Evolutionary conservation across 179 eudicot species (phyloP).

Genomic region (Camellia oleifera): DNA sequence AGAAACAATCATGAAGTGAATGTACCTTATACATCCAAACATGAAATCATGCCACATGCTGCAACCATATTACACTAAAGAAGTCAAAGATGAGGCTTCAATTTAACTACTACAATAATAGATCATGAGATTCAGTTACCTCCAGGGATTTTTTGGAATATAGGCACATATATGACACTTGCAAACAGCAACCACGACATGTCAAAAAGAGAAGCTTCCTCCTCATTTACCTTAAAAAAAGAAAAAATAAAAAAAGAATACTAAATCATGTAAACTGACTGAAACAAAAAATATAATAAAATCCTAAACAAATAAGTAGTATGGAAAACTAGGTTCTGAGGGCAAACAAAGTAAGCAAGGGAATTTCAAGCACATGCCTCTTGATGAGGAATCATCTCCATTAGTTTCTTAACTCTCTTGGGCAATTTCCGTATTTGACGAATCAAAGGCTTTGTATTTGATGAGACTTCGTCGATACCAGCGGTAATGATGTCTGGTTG

Average conservation of each 20-base stretch:
- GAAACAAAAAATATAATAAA: not conserved
- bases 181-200: conserved; percentile 90
- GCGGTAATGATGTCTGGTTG: conserved; percentile 59
- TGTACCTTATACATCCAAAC: not conserved
- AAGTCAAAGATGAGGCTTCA: conserved; percentile 6
- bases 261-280: not conserved
- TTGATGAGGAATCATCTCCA: conserved; percentile 89
- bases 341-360: not conserved
- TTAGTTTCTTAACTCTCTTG: conserved; percentile 52
- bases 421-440: conserved; percentile 65
- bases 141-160: conserved; percentile 96
- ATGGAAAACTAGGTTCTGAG: not conserved
- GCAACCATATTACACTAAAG: conserved; percentile 12
- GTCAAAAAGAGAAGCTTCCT: conserved; percentile 95
- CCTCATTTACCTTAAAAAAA: conserved; percentile 70
- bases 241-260: conserved; percentile 2
- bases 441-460: conserved; percentile 69
- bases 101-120: too few species aligned
- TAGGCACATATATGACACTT: conserved; percentile 94
- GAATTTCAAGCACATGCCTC: conserved; percentile 52
- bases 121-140: conserved; percentile 37
- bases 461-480: conserved; percentile 75
- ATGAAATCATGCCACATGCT: not conserved
- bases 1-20: not conserved
- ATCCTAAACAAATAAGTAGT: not conserved